Base-by-base conservation (phyloP, 140 eudicot genomes). In the Cichorium intybus region DNA sequence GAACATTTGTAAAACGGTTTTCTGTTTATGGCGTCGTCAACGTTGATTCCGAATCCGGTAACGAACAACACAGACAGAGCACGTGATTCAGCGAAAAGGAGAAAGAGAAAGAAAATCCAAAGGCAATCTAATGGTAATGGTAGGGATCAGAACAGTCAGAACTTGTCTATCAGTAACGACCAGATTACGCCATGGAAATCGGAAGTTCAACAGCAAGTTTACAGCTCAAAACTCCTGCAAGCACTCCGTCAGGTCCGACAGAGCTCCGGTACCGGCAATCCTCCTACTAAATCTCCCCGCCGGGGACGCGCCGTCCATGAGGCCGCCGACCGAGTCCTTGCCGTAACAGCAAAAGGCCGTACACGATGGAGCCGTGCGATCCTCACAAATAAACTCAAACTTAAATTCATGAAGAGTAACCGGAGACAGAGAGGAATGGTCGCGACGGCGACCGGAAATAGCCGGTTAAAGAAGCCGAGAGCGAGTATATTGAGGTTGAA, bases 291-390 rank as follows among this genome's bases (percentile, higher is more conserved):
- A 26, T 20, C 74, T 10, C 82, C 76, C 29, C 67, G 62, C 29
- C 76, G 81, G 0, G 82, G 85, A 8, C 71, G 72, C 41, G 82
- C 76, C 2, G 89, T 90, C 5, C 95, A 86, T 11, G 97, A 90
- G 46, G 88, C 90, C 1, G 97, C 97, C 10, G 94, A 90, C 75
- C 54, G 87, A 56, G 87, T 71, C 33, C 69, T 90, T 1, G 97
- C 97, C 17, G 82, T 74, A 10, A 62, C 97, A 17, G 97, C 95
- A 7, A 90, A 77, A 67, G 97, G 97, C 0, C 80, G 87, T 33
- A 76, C 90, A 6, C 74, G 97, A 22, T 90, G 97, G 97, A 90
- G 97, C 90, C 85, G 95, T 10, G 97, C 95, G 12, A 87, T 90
- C 3, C 78, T 90, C 24, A 84, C 78, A 6, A 86, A 73, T 35